phyloP scores from a whole-genome alignment of 2,329 filamentous ascomycete genomes.

The Colletotrichum gloeosporioides region DNA sequence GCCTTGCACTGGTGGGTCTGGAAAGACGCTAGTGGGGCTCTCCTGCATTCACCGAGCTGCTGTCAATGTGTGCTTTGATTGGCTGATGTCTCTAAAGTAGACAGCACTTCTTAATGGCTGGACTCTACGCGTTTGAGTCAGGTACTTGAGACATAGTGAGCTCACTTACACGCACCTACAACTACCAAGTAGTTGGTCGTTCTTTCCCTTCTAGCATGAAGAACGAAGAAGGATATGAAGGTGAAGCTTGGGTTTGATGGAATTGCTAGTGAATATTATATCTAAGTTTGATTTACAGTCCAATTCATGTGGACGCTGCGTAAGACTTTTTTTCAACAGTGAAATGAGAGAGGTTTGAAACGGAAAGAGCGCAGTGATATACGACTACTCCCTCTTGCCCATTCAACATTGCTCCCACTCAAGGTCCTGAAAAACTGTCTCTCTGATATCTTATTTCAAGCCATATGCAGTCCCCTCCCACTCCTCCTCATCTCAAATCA shows the following conservation, averaged over 20 bases:
- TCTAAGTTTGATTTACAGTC: neutral
- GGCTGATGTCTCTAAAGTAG: too few relatives aligned
- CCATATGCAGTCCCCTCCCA: neutral
- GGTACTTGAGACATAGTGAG: neutral
- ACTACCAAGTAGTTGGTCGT: neutral
- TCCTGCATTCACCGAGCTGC: neutral
- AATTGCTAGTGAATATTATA: neutral
- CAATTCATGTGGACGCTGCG: neutral
- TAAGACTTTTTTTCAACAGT: neutral
- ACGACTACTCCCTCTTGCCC: neutral
- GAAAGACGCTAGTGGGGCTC: neutral
- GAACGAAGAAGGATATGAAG: neutral
- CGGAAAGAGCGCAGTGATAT: neutral
- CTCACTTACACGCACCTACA: neutral
- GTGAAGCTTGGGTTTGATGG: neutral
- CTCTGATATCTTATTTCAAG: too few relatives aligned
- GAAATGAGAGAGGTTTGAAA: neutral
- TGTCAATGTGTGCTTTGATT: neutral
- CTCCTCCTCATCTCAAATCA: neutral
- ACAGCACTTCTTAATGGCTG: too few relatives aligned
- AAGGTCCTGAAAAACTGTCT: neutral
- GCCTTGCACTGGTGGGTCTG: constrained; percentile 11
- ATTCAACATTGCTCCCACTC: neutral
- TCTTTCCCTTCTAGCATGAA: neutral
- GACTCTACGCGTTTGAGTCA: too few relatives aligned